These are phyloP conservation scores for Cylindrotheca fusiformis DNA, from an alignment of 108 stramenopile genomes.

Conservation along the genomic window DNA sequence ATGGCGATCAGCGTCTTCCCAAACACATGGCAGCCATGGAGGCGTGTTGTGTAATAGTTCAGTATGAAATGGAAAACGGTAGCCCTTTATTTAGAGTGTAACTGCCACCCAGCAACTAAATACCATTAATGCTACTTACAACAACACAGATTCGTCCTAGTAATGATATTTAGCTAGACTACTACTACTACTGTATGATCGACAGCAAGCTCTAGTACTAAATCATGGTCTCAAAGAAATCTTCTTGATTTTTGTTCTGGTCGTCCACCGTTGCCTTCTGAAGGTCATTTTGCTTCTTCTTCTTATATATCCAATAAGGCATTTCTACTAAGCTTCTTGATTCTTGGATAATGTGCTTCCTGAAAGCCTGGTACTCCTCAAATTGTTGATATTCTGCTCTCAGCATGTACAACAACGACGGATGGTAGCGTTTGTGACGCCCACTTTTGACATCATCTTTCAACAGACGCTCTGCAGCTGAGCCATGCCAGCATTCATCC, in stretches of 20 bases:
- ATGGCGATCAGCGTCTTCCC: constrained; percentile 4
- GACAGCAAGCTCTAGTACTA: too few relatives aligned
- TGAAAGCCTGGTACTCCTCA: constrained; percentile 8
- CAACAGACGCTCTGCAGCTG: not conserved
- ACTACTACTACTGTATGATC: too few relatives aligned
- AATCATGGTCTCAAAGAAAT: too few relatives aligned
- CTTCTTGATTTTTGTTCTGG: too few relatives aligned
- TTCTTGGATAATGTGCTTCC: not conserved
- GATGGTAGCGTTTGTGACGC: not conserved
- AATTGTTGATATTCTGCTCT: not conserved
- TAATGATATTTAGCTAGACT: too few relatives aligned
- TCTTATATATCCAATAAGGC: constrained; percentile 3
- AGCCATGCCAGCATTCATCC: not conserved
- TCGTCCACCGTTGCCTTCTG: too few relatives aligned
- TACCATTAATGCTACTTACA: too few relatives aligned
- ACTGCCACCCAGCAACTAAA: too few relatives aligned
- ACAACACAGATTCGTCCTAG: too few relatives aligned
- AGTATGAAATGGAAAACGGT: constrained; percentile 40
- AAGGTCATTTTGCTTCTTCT: too few relatives aligned
- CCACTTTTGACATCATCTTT: not conserved
- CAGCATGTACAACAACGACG: not conserved
- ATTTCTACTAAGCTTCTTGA: not conserved
- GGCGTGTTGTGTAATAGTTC: constrained; percentile 39
- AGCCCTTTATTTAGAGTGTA: constrained; percentile 29
- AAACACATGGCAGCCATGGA: constrained; percentile 33